Evolutionary conservation across 2,329 filamentous ascomycete species (phyloP).

Genomic region (Fusarium subglutinans): DNA sequence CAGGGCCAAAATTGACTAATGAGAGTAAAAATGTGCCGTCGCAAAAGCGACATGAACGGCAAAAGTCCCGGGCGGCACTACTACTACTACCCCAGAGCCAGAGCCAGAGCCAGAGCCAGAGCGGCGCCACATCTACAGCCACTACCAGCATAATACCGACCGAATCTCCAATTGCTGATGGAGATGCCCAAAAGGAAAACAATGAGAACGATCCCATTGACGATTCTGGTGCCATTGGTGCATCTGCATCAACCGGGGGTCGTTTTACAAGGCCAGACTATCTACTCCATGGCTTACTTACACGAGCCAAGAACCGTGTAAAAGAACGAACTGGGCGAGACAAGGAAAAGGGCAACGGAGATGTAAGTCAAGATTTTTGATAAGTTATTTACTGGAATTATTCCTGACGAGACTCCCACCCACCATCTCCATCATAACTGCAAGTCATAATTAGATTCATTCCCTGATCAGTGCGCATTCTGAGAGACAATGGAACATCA

Average conservation of each 20-base stretch:
- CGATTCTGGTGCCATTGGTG: conserved; percentile 19
- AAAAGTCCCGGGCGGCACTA: conserved; percentile 15
- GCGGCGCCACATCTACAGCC: conserved; percentile 14
- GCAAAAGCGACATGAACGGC: conserved; percentile 19
- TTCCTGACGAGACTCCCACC: conserved; percentile 1
- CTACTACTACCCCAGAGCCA: conserved; percentile 22
- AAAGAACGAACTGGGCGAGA: conserved; percentile 30
- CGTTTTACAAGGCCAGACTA: conserved; percentile 35
- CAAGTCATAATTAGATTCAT: neutral
- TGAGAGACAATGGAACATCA: conserved; percentile 27
- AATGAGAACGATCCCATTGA: conserved; percentile 3
- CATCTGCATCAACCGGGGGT: conserved; percentile 16
- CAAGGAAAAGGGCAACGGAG: conserved; percentile 10
- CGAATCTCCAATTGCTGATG: neutral
- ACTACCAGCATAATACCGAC: conserved; percentile 1
- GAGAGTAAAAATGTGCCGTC: conserved; percentile 26
- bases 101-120: conserved; percentile 18
- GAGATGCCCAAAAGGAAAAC: neutral
- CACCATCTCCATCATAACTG: conserved; percentile 3
- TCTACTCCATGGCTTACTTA: conserved; percentile 34
- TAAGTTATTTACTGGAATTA: neutral
- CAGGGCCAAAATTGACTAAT: neutral
- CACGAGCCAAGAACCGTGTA: conserved; percentile 37
- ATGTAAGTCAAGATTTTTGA: conserved; percentile 34
- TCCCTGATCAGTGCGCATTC: conserved; percentile 7